A percentile compares a stretch with the other conserved stretches of the same genome.
Evolutionary conservation across 257 asterid genomes (phyloP).

Genomic region (Solanum okadae): DNA sequence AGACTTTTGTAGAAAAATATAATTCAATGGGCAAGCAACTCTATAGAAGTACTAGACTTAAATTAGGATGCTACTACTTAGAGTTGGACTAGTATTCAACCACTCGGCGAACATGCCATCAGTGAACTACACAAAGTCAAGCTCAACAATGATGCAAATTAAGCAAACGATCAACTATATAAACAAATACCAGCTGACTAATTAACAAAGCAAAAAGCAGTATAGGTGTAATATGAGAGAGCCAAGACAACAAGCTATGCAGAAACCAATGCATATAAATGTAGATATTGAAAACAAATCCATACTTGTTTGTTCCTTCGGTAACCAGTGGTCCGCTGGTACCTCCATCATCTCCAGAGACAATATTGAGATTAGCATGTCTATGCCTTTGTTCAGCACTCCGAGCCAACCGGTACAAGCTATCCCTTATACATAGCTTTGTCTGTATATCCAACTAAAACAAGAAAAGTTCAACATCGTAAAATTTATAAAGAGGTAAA

Average conservation of each 20-base stretch:
- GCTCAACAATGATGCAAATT: not conserved
- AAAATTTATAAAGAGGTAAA: not conserved
- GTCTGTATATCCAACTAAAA: constrained; percentile 73
- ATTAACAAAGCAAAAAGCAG: not conserved
- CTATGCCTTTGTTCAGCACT: constrained; percentile 77
- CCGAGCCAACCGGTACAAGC: constrained; percentile 79
- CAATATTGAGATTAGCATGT: constrained; percentile 16
- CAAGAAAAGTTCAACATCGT: constrained; percentile 12
- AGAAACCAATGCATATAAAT: not conserved
- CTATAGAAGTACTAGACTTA: not conserved
- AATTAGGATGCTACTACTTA: not conserved
- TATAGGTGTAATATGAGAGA: not conserved
- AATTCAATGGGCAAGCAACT: not conserved
- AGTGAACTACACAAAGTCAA: not conserved
- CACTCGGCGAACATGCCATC: not conserved
- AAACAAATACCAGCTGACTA: not conserved
- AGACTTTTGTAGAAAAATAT: not conserved
- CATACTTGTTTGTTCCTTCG: constrained; percentile 54
- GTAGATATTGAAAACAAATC: not conserved
- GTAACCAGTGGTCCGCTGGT: constrained; percentile 24
- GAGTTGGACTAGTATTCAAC: not conserved
- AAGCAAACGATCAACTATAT: not conserved
- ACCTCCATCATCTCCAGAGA: constrained; percentile 34
- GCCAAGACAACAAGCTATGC: not conserved
- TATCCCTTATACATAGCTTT: constrained; percentile 82